These are phyloP conservation scores for Thermothielavioides terrestris DNA, from an alignment of 495 filamentous ascomycete genomes.

Conservation along the genomic window DNA sequence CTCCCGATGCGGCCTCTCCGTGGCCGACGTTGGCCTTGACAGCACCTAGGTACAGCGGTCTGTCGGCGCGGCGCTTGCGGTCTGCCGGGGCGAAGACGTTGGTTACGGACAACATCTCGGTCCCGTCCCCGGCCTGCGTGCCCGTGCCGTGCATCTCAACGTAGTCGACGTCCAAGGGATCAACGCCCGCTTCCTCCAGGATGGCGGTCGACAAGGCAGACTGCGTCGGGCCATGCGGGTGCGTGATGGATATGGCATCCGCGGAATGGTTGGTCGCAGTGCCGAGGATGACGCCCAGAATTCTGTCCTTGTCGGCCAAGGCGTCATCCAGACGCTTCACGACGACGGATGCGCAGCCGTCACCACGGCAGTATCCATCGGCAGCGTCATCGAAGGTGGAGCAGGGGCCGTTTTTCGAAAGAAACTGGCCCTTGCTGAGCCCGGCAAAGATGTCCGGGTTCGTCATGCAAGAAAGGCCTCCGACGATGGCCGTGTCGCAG, in stretches of 20 bases:
- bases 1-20: slow-evolving; percentile 79
- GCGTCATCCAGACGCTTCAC: slow-evolving; percentile 72
- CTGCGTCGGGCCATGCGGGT: slow-evolving; percentile 68
- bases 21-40: slow-evolving; percentile 88
- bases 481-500: slow-evolving; percentile 76
- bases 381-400: slow-evolving; percentile 71
- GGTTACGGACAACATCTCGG: slow-evolving; percentile 70
- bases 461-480: slow-evolving; percentile 70
- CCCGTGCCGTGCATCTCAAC: slow-evolving; percentile 90
- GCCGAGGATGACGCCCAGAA: slow-evolving; percentile 59
- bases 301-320: slow-evolving; percentile 61
- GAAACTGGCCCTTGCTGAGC: slow-evolving; percentile 73
- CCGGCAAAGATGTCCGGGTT: slow-evolving; percentile 82
- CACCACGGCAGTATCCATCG: slow-evolving; percentile 71
- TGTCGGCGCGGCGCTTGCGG: slow-evolving; percentile 53
- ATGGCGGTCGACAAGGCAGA: slow-evolving; percentile 59
- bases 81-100: slow-evolving; percentile 71
- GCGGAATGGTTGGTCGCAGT: slow-evolving; percentile 69
- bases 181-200: slow-evolving; percentile 58
- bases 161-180: slow-evolving; percentile 68
- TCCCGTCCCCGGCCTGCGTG: slow-evolving; percentile 72
- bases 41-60: slow-evolving; percentile 72
- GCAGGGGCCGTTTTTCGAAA: slow-evolving; percentile 71
- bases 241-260: slow-evolving; percentile 72
- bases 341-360: slow-evolving; percentile 61